These are phyloP conservation scores for Aspergillus ruber DNA, from an alignment of 2,329 filamentous ascomycete species.

Conservation along the genomic window DNA sequence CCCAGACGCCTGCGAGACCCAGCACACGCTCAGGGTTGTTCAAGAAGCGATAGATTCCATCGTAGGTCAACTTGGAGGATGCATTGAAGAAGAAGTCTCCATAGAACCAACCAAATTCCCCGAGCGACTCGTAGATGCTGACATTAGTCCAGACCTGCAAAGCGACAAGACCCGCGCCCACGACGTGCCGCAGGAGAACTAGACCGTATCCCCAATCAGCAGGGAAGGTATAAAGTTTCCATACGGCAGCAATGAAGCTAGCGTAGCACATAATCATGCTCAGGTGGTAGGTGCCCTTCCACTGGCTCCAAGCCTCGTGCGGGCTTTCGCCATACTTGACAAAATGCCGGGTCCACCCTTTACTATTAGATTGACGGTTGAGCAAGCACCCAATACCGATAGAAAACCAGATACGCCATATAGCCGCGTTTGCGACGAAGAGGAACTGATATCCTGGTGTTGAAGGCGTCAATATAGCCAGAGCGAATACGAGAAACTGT, in stretches of 20 bases:
- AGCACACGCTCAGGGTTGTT: conserved; percentile 96
- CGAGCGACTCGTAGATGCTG: conserved; percentile 90
- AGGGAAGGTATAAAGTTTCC: conserved; percentile 93
- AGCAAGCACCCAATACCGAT: conserved; percentile 81
- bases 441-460: conserved; percentile 68
- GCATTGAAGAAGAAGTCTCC: conserved; percentile 98
- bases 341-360: conserved; percentile 95
- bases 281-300: conserved; percentile 93
- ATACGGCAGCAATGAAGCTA: conserved; percentile 82
- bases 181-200: conserved; percentile 75
- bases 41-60: conserved; percentile 93
- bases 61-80: conserved; percentile 82
- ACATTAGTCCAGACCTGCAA: conserved; percentile 88
- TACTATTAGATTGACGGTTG: conserved; percentile 77
- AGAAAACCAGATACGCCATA: conserved; percentile 89
- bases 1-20: conserved; percentile 92
- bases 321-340: conserved; percentile 90
- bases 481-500: conserved; percentile 64
- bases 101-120: conserved; percentile 98
- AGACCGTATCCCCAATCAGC: conserved; percentile 82
- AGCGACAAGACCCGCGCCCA: conserved; percentile 72
- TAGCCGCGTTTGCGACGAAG: conserved; percentile 72
- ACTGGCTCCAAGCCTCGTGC: conserved; percentile 92
- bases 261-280: conserved; percentile 85
- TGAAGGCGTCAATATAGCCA: conserved; percentile 70